A percentile compares a stretch with the other conserved stretches of the same genome.
These are phyloP conservation scores for Ordospora pajunii DNA, from an alignment of 371 early-diverging fungal species.

Conservation along the genomic window DNA sequence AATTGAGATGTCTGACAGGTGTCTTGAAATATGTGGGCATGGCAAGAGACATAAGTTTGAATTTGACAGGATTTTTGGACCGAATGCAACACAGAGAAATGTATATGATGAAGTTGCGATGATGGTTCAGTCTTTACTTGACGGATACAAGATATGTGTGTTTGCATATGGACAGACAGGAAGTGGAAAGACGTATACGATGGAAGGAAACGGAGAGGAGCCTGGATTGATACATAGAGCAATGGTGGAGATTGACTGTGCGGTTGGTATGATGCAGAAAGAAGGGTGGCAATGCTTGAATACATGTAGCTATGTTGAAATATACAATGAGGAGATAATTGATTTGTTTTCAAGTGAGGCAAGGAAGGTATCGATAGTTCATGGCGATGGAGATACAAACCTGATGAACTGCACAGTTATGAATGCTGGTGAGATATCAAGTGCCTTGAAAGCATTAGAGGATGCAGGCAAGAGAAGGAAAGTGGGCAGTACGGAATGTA, in stretches of 20 bases:
- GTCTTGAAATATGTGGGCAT: conserved; percentile 60
- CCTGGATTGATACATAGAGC: conserved; percentile 65
- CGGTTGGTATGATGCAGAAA: conserved; percentile 67
- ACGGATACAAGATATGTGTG: conserved; percentile 92
- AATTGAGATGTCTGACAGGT: background rate
- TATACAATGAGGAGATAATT: conserved; percentile 83
- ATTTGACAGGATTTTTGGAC: conserved; percentile 78
- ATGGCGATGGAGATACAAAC: conserved; percentile 64
- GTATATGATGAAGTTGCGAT: conserved; percentile 86
- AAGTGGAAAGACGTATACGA: conserved; percentile 78
- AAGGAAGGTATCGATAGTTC: conserved; percentile 75
- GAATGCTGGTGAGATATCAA: conserved; percentile 63
- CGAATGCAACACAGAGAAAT: conserved; percentile 66
- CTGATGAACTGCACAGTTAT: background rate
- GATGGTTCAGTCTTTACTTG: conserved; percentile 80
- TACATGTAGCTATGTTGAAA: conserved; percentile 76
- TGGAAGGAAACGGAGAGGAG: conserved; percentile 66
- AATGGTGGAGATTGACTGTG: conserved; percentile 79
- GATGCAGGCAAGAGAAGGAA: conserved; percentile 72
- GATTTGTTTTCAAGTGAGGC: conserved; percentile 68
- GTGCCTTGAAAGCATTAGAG: conserved; percentile 67
- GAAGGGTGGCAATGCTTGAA: conserved; percentile 77
- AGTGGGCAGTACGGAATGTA: conserved; percentile 79
- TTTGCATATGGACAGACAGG: conserved; percentile 99
- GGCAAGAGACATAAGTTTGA: conserved; percentile 65